Evolutionary conservation across 495 filamentous ascomycete species (phyloP).

Genomic region (Evernia prunastri): DNA sequence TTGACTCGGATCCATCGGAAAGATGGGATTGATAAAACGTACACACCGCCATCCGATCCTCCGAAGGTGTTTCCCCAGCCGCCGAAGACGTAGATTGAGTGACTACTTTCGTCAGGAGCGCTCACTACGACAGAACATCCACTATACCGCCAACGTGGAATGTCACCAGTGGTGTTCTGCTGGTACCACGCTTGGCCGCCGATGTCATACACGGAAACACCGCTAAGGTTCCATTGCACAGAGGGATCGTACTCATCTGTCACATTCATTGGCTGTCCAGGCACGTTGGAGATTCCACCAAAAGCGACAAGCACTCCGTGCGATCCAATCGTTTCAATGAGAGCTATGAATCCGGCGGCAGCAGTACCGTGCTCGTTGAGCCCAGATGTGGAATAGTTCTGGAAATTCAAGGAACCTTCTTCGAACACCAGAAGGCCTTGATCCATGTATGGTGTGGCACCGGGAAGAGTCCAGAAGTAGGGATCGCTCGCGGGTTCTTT

Average conservation of each 20-base stretch:
- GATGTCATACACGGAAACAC: conserved; percentile 21
- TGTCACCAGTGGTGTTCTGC: conserved; percentile 17
- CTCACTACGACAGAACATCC: conserved; percentile 19
- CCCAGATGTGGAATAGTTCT: conserved; percentile 13
- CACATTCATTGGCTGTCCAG: conserved; percentile 2
- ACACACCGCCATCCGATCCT: conserved; percentile 18
- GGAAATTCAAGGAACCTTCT: conserved; percentile 7
- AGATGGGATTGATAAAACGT: conserved; percentile 22
- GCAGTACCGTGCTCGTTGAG: conserved; percentile 17
- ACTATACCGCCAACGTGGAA: conserved; percentile 16
- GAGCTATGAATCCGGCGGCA: conserved; percentile 12
- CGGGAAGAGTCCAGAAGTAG: conserved; percentile 2
- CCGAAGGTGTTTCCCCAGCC: conserved; percentile 15
- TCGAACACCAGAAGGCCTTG: conserved; percentile 17
- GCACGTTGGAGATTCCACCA: conserved; percentile 18
- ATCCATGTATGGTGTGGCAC: conserved; percentile 15
- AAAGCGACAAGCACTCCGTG: conserved; percentile 17
- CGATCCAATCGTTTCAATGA: conserved; percentile 13
- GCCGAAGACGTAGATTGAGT: conserved; percentile 24
- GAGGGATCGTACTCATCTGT: conserved; percentile 7
- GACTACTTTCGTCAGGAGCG: conserved; percentile 21
- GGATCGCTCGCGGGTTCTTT: conserved; percentile 16
- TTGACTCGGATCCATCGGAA: conserved; percentile 24
- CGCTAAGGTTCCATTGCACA: conserved; percentile 12
- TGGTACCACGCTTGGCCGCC: conserved; percentile 16